A percentile compares a stretch with the other conserved stretches of the same genome.
Conservation (phyloP, 768 basidiomycete species). For the Russula ochroleuca region DNA sequence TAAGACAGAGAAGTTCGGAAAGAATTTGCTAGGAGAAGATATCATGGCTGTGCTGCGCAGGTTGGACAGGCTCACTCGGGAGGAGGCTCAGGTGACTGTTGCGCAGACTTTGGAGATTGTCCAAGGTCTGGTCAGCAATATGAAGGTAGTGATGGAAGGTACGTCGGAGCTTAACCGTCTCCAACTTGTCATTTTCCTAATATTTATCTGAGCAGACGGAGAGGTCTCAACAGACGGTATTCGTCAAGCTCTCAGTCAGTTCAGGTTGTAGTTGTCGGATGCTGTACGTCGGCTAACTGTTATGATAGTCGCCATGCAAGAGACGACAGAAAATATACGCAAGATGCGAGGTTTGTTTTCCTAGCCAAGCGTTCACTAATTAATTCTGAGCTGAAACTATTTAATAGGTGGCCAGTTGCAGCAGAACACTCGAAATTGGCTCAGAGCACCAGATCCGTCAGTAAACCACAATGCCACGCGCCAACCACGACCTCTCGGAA, state of each 20-base stretch:
- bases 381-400: not conserved
- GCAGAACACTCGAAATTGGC: not conserved
- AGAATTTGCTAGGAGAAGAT: not conserved
- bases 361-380: not conserved
- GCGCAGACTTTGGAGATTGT: not conserved
- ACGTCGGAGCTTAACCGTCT: not conserved
- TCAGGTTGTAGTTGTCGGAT: not conserved
- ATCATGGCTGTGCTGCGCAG: not conserved
- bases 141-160: not conserved
- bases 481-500: not conserved
- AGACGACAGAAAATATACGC: not conserved
- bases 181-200: not conserved
- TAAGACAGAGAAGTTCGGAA: not conserved
- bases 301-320: not conserved
- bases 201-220: not conserved
- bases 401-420: not conserved
- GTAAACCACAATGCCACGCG: constrained; percentile 2
- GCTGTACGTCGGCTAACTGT: not conserved
- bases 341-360: not conserved
- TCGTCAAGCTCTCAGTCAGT: not conserved
- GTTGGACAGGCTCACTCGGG: constrained; percentile 1
- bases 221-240: not conserved
- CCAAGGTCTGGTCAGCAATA: not conserved
- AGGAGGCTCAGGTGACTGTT: not conserved
- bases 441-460: not conserved